A percentile compares a stretch with the other conserved stretches of the same genome.
These are phyloP conservation scores for Eucalyptus dawsonii DNA, from an alignment of 345 rosid genomes.

Conservation along the genomic window DNA sequence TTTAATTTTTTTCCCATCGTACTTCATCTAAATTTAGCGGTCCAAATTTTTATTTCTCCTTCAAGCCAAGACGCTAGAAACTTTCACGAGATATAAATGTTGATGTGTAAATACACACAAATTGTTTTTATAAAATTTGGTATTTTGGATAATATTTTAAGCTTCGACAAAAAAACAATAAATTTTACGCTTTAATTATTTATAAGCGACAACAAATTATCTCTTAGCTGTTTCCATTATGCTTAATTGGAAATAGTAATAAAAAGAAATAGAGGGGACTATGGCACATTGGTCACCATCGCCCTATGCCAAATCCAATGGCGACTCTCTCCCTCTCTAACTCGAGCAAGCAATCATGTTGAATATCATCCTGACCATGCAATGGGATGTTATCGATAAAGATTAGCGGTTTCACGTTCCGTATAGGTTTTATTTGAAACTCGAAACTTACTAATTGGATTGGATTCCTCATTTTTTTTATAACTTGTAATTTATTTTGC, in stretches of 20 bases:
- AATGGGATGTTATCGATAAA: background rate
- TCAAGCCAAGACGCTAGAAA: background rate
- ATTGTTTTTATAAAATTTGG: background rate
- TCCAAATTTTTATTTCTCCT: background rate
- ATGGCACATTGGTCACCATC: background rate
- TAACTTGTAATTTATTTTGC: too few species aligned
- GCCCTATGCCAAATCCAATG: background rate
- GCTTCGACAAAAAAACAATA: background rate
- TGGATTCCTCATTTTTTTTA: too few species aligned
- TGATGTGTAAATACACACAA: background rate
- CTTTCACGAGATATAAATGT: background rate
- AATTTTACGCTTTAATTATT: background rate
- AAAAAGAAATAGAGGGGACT: too few species aligned
- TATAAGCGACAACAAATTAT: background rate
- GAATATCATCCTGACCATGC: background rate
- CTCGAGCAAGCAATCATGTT: rapidly evolving
- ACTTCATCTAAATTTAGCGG: background rate
- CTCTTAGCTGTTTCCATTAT: background rate
- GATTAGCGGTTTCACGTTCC: rapidly evolving
- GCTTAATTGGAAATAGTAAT: background rate
- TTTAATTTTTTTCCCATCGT: background rate
- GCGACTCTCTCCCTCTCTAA: background rate
- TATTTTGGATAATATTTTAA: background rate
- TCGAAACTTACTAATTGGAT: too few species aligned
- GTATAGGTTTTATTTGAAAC: too few species aligned